Conservation (phyloP, 2,329 filamentous ascomycete genomes). For the Clonostachys chloroleuca region DNA sequence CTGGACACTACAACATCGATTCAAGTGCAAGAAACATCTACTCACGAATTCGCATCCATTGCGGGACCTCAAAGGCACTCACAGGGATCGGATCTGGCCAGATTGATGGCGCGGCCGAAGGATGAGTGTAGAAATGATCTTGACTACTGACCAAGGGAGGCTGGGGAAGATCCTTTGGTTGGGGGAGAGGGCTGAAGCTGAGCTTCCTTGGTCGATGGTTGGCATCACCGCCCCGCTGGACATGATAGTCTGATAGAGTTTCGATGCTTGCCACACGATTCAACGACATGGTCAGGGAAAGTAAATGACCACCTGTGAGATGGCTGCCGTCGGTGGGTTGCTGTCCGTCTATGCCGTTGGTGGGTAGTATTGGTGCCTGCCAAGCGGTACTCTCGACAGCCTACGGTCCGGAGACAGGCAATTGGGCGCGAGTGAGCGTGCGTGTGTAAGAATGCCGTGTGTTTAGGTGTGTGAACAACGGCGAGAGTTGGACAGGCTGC, state of each 20-base stretch:
- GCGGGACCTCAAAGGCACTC: conserved; percentile 48
- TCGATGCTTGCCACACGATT: conserved; percentile 49
- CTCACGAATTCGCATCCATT: conserved; percentile 49
- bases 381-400: too few species aligned
- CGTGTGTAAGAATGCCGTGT: too few species aligned
- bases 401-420: too few species aligned
- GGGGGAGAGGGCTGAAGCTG: conserved; percentile 50
- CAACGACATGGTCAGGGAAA: conserved; percentile 36
- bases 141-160: conserved; percentile 2
- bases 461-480: too few species aligned
- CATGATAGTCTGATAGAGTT: conserved; percentile 37
- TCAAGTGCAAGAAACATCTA: conserved; percentile 4
- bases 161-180: conserved; percentile 40
- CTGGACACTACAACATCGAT: too few species aligned
- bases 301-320: neutral
- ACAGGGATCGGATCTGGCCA: conserved; percentile 27
- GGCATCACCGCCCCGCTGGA: conserved; percentile 35
- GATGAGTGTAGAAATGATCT: neutral
- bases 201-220: conserved; percentile 42
- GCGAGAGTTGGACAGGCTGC: too few species aligned
- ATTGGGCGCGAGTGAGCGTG: too few species aligned
- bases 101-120: conserved; percentile 6
- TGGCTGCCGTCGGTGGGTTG: neutral
- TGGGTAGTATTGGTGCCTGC: too few species aligned
- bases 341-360: too few species aligned